Evolutionary conservation across 306 rosid species (phyloP).

Genomic region (Rosa lucieae): DNA sequence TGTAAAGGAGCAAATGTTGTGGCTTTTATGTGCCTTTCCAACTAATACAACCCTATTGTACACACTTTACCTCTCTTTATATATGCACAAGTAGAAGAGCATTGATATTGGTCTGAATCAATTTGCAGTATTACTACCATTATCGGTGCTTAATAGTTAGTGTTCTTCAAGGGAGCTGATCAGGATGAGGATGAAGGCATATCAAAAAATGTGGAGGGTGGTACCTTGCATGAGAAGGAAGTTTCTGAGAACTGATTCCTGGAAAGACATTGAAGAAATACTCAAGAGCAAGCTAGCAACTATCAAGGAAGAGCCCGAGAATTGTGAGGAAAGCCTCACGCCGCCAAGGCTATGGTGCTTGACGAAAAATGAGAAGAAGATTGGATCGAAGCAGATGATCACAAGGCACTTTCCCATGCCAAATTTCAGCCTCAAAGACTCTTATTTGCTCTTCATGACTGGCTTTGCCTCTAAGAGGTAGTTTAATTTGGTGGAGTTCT

Average conservation of each 20-base stretch:
- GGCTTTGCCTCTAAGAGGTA: conserved; percentile 54
- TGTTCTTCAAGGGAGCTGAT: neutral
- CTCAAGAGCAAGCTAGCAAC: conserved; percentile 71
- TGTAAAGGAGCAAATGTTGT: conserved; percentile 51
- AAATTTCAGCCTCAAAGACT: conserved; percentile 50
- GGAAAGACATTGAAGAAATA: conserved; percentile 63
- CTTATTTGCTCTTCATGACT: conserved; percentile 47
- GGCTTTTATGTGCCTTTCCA: conserved; percentile 47
- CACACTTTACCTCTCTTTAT: conserved; percentile 1
- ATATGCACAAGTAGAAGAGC: conserved; percentile 31
- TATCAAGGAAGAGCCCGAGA: conserved; percentile 70
- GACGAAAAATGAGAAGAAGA: conserved; percentile 51
- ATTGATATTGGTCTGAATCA: conserved; percentile 1
- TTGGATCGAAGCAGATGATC: conserved; percentile 35
- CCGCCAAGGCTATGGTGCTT: conserved; percentile 40
- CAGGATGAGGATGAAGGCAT: conserved; percentile 56
- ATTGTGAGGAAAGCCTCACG: conserved; percentile 41
- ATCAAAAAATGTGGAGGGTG: conserved; percentile 46
- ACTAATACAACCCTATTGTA: conserved; percentile 26
- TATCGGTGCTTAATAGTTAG: neutral
- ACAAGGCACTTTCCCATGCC: conserved; percentile 40
- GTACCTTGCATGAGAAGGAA: conserved; percentile 66
- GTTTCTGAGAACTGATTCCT: conserved; percentile 43
- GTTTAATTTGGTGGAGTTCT: conserved; percentile 47
- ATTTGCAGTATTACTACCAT: neutral